Evolutionary conservation across 441 rosid genomes (phyloP).

Genomic region (Populus hybrid): DNA sequence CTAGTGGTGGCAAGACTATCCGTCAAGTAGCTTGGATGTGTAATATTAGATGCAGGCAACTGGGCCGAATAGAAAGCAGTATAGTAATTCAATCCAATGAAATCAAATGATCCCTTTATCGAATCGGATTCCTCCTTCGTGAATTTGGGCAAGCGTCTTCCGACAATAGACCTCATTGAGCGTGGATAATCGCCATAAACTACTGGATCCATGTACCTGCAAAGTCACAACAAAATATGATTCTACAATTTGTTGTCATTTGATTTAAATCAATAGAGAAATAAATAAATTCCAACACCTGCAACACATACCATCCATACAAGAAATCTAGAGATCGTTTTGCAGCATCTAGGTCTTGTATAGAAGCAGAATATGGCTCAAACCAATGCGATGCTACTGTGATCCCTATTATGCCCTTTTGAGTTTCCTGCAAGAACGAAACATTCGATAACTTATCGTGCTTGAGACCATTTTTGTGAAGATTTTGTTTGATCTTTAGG

Average conservation of each 20-base stretch:
- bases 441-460: background rate
- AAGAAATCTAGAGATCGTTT: slow-evolving; percentile 40
- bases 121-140: background rate
- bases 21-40: background rate
- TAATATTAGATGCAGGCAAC: background rate
- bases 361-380: background rate
- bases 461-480: background rate
- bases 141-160: background rate
- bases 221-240: background rate
- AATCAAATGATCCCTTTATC: slow-evolving; percentile 13
- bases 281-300: background rate
- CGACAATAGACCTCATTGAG: background rate
- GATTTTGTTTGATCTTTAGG: background rate
- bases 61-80: background rate
- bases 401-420: background rate
- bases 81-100: slow-evolving; percentile 14
- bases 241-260: background rate
- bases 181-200: background rate
- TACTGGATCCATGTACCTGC: slow-evolving; percentile 3
- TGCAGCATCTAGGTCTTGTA: slow-evolving; percentile 28
- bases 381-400: background rate
- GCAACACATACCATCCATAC: slow-evolving; percentile 44
- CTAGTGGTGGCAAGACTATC: background rate
- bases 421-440: background rate
- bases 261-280: background rate